A percentile compares a stretch with the other conserved stretches of the same genome.
Conservation (phyloP, 768 basidiomycete genomes). For the Leucocoprinus birnbaumii region DNA sequence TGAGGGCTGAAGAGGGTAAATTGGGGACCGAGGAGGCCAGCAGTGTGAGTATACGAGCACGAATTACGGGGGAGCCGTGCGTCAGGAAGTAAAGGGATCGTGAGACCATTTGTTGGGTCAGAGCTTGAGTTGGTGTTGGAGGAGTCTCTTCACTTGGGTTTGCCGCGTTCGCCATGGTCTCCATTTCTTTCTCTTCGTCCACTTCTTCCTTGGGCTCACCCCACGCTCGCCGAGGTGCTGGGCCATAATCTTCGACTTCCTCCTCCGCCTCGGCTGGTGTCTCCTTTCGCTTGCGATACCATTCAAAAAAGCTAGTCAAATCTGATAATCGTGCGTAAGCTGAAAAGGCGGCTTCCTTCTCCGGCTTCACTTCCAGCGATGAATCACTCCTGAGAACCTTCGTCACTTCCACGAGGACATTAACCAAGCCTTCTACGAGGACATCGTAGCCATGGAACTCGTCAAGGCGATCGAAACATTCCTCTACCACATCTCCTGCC, state of each 20-base stretch:
- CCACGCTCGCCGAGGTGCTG: conserved; percentile 60
- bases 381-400: conserved; percentile 56
- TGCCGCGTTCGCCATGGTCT: conserved; percentile 24
- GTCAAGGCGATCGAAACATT: conserved; percentile 95
- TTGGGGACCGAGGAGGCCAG: conserved; percentile 74
- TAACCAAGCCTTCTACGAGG: conserved; percentile 83
- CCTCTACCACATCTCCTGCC: conserved; percentile 93
- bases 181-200: conserved; percentile 18
- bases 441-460: conserved; percentile 92
- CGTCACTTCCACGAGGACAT: conserved; percentile 84
- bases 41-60: conserved; percentile 77
- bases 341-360: conserved; percentile 14
- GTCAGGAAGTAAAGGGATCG: conserved; percentile 90
- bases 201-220: conserved; percentile 30
- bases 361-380: conserved; percentile 33
- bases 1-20: conserved; percentile 65
- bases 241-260: conserved; percentile 52
- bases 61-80: conserved; percentile 83
- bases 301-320: conserved; percentile 56
- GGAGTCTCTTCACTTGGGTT: conserved; percentile 44
- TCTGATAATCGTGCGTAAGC: conserved; percentile 26
- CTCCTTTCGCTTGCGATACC: conserved; percentile 55
- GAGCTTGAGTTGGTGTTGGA: conserved; percentile 66
- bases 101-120: conserved; percentile 83
- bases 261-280: conserved; percentile 25